Evolutionary conservation across 1,139 yeast genomes (phyloP).

Genomic region (Geotrichum fermentans): DNA sequence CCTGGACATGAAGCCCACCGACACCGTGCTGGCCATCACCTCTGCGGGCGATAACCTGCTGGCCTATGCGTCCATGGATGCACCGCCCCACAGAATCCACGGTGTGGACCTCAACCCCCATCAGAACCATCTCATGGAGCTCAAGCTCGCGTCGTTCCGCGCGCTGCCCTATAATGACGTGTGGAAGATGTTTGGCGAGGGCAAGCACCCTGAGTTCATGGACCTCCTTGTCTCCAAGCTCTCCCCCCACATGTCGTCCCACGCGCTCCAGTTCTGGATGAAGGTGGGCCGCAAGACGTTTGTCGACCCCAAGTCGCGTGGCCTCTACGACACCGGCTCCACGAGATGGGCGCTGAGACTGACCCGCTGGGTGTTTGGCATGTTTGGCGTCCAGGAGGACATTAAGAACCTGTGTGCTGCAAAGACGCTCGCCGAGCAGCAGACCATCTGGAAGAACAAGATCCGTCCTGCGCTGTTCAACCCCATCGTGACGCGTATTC

Average conservation of each 20-base stretch:
- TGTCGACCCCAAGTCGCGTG: conserved; percentile 45
- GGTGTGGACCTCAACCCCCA: conserved; percentile 83
- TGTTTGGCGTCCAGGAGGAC: conserved; percentile 50
- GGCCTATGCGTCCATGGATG: conserved; percentile 65
- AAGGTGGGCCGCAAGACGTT: conserved; percentile 58
- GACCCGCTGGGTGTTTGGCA: conserved; percentile 54
- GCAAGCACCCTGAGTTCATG: conserved; percentile 52
- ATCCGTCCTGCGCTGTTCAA: conserved; percentile 68
- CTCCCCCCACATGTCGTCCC: conserved; percentile 68
- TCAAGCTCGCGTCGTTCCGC: conserved; percentile 67
- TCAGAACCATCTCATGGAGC: conserved; percentile 73
- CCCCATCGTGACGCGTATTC: conserved; percentile 59
- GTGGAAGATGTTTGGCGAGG: conserved; percentile 75
- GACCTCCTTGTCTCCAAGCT: conserved; percentile 52
- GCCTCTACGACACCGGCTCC: conserved; percentile 75
- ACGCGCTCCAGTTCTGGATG: conserved; percentile 79
- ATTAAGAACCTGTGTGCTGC: conserved; percentile 57
- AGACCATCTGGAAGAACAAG: conserved; percentile 54
- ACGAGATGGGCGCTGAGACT: conserved; percentile 80
- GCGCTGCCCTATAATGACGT: conserved; percentile 54
- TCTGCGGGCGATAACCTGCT: conserved; percentile 82
- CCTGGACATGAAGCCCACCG: conserved; percentile 54
- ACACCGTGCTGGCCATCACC: conserved; percentile 75
- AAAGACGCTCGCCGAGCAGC: conserved; percentile 57
- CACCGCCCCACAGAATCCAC: conserved; percentile 70